A percentile compares a stretch with the other conserved stretches of the same genome.
Evolutionary conservation across 495 filamentous ascomycete genomes (phyloP).

Genomic region (Hypoxylon perforatum): DNA sequence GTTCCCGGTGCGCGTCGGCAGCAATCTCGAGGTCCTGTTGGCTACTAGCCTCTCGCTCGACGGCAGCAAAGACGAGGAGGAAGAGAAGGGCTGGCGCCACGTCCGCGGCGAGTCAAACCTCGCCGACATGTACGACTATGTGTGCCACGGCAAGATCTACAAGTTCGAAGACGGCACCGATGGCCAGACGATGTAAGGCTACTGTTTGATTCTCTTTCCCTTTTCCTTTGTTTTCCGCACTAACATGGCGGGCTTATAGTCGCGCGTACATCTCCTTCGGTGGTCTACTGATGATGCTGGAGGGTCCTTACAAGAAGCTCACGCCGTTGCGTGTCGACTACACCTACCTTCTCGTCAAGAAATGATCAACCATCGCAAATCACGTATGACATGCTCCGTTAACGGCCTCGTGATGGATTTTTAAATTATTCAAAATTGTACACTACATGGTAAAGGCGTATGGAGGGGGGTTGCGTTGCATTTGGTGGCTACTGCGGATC

Average conservation of each 20-base stretch:
- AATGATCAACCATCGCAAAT: slow-evolving; percentile 59
- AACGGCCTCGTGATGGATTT: slow-evolving; percentile 16
- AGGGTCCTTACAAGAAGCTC: slow-evolving; percentile 95
- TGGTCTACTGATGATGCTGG: slow-evolving; percentile 86
- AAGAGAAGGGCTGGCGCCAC: slow-evolving; percentile 80
- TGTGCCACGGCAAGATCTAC: slow-evolving; percentile 97
- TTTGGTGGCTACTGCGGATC: slow-evolving; percentile 16
- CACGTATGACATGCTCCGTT: slow-evolving; percentile 1
- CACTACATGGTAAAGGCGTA: slow-evolving; percentile 4
- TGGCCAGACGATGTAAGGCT: slow-evolving; percentile 81
- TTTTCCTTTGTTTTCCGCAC: slow-evolving; percentile 11
- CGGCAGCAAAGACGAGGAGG: slow-evolving; percentile 72
- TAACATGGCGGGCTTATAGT: slow-evolving; percentile 60
- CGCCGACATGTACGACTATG: slow-evolving; percentile 95
- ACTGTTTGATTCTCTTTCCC: slow-evolving; percentile 20
- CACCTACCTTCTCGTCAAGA: slow-evolving; percentile 92
- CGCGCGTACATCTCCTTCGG: slow-evolving; percentile 94
- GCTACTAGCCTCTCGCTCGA: slow-evolving; percentile 88
- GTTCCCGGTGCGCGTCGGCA: slow-evolving; percentile 77
- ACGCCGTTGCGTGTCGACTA: slow-evolving; percentile 90
- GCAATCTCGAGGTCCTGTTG: slow-evolving; percentile 80
- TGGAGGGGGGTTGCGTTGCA: slow-evolving; percentile 14
- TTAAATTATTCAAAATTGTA: slow-evolving; percentile 22
- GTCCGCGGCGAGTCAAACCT: slow-evolving; percentile 78
- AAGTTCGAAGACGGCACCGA: slow-evolving; percentile 89